Base-by-base conservation (phyloP, 441 rosid species). In the Erysimum pusillum region DNA sequence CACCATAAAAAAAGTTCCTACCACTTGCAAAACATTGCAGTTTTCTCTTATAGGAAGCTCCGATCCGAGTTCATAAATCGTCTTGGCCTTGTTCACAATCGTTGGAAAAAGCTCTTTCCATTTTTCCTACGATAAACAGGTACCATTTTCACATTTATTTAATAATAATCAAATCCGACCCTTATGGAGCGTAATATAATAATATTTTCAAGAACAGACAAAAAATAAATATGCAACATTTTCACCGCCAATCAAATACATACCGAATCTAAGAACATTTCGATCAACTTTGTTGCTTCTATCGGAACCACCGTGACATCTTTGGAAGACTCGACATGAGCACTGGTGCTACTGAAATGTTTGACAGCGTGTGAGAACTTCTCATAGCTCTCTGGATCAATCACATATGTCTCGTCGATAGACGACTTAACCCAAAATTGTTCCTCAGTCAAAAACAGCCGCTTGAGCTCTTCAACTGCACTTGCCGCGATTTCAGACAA, bases 51-150 rank as follows among this genome's bases (percentile, higher is more conserved):
- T 81, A 11, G 42, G 1, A 11, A 63, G 41, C 69, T 87, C 86
- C 1, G 68, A 38, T 62, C 84, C 85, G 32, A 88, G 67, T 49
- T 51, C 69, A 77, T 84, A 82, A 62, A 89, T 60, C 36, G 82
- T 81, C 42, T 41, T 70, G 54, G 94, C 88, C 51, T 76, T 76
- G 22, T 79, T 83, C 35, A 91, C 90, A 66, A 89, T 81, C 14
- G 94, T 87, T 32, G 91, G 90, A 63, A 92, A 92, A 25, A 89
- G 69, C 34, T 86, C 86, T 54, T 65, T 41, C 94, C 94, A 86
- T 69, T 85, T 84, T 32, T 75, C 83, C 98, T 92, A 76, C 76
- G 53, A 70, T 25, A 65, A 4, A 67, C 13, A 32, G 25, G 18
- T 6, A 22, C 20, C 18, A 57, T 28, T 14, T 31, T 28, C 38